Base-by-base conservation (phyloP, 176 grass and related monocot genomes). In the Aegilops tauschii region DNA sequence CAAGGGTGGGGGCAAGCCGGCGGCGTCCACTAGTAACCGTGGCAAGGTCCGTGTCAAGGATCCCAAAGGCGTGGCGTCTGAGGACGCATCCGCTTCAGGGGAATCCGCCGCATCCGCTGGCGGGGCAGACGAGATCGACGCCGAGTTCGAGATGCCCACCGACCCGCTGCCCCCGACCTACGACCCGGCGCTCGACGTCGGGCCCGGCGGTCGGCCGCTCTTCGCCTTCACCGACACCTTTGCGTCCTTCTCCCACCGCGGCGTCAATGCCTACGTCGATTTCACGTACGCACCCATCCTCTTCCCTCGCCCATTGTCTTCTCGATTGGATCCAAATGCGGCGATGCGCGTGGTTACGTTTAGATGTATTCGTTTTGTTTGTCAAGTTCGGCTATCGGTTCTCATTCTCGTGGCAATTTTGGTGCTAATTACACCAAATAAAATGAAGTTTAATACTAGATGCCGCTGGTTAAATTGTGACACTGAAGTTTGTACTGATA, bases 181-280 rank as follows among this genome's bases (percentile, higher is more conserved):
- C 65, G 92, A 98, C 8, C 87, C 90, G 4, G 86, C 90, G 65
- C 89, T 98, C 23, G 92, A 98, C 79, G 90, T 98, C 23, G 97
- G 97, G 18, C 92, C 97, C 4, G 77, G 80, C n/a, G 90, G 94
- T 30, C 90, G 92, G 18, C 94, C 92, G 65, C 97, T 98, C 76
- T 98, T 98, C 61, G 69, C 94, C 76, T 92, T 93, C 77, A 91
- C 94, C 35, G 83, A 93, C 30, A 91, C 92, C 31, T 98, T 98
- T 67, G 87, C 84, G 25, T 82, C 87, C 2, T 91, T 98, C 62
- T 29, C 80, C 9, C 87, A 91, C 69, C 89, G 86, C 36, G 87
- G 95, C 31, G 76, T 88, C 52, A 88, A 79, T 39, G 77, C 83
- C 66, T 98, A 98, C 64, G 90, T 98, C 7, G 97, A 98, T 76